Percentiles rank a stretch among this genome's conserved stretches.
Evolutionary conservation across 2,329 filamentous ascomycete genomes (phyloP).

Genomic region (Aspergillus novofumigatus): DNA sequence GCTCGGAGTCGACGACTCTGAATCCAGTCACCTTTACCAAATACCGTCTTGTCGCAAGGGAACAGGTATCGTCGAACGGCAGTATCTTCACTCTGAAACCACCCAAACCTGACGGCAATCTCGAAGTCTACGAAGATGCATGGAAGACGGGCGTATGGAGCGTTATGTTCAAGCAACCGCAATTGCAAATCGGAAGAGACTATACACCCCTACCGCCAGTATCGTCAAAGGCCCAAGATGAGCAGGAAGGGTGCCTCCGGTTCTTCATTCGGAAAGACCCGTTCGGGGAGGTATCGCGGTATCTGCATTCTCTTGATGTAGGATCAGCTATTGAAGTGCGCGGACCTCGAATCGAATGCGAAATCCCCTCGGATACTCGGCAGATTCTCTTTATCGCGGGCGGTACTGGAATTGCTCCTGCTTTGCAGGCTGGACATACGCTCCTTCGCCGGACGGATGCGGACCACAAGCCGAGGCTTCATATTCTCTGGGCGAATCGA

Average conservation of each 20-base stretch:
- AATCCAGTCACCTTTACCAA: conserved; percentile 38
- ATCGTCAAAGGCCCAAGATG: conserved; percentile 12
- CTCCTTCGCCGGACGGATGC: conserved; percentile 41
- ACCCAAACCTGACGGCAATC: conserved; percentile 27
- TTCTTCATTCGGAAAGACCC: conserved; percentile 76
- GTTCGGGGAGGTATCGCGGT: conserved; percentile 80
- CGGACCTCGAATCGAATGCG: conserved; percentile 70
- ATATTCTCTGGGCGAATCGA: conserved; percentile 80
- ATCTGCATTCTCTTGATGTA: conserved; percentile 62
- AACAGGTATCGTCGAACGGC: conserved; percentile 44
- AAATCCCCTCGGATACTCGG: conserved; percentile 51
- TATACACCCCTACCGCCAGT: conserved; percentile 73
- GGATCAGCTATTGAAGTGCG: conserved; percentile 68
- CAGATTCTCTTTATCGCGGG: conserved; percentile 81
- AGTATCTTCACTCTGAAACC: conserved; percentile 44
- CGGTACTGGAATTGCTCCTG: conserved; percentile 87
- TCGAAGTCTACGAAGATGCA: conserved; percentile 40
- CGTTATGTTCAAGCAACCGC: conserved; percentile 89
- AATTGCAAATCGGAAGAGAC: conserved; percentile 83
- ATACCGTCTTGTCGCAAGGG: conserved; percentile 40
- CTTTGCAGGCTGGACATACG: conserved; percentile 70
- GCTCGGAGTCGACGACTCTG: conserved; percentile 22
- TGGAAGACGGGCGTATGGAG: conserved; percentile 72
- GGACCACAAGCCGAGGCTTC: conserved; percentile 47
- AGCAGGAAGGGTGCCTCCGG: conserved; percentile 49